Base-by-base conservation (phyloP, 192 early-diverging fungal genomes). In the Entrophospora sp. region DNA sequence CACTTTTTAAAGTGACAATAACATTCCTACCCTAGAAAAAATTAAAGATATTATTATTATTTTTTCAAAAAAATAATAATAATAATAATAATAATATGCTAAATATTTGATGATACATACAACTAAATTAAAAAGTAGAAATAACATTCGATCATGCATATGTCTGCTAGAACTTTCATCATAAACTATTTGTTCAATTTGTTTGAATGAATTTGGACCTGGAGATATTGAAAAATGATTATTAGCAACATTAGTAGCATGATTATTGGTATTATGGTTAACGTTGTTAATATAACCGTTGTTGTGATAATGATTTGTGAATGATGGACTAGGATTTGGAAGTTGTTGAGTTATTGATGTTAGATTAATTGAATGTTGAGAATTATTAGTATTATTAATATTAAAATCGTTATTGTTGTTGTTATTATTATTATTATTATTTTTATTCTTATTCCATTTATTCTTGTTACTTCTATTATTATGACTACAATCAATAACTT, bases 21-120 rank as follows among this genome's bases (percentile, higher is more conserved):
- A 93, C 88, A 34, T 70, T 75, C 43, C 70, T 79, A 4, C 91
- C 91, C 90, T 92, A 36, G 12, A 45, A 51, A n/a, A n/a, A n/a
- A n/a, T n/a, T n/a, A n/a, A n/a, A n/a, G n/a, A n/a, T n/a, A n/a
- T n/a, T n/a, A n/a, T n/a, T n/a, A n/a, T n/a, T n/a, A n/a, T n/a
- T n/a, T n/a, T n/a, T n/a, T n/a, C n/a, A n/a, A n/a, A n/a, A n/a
- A n/a, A n/a, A n/a, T n/a, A n/a, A n/a, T n/a, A n/a, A n/a, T n/a
- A n/a, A n/a, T n/a, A n/a, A n/a, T n/a, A n/a, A n/a, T n/a, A n/a
- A n/a, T n/a, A n/a, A n/a, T n/a, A n/a, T n/a, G n/a, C n/a, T n/a
- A n/a, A n/a, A n/a, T n/a, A n/a, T n/a, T n/a, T n/a, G n/a, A n/a
- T n/a, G n/a, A n/a, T n/a, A 72, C 79, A 73, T 84, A 89, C 87